These are phyloP conservation scores for Candida suzukii DNA, from an alignment of 805 yeast species.

Conservation along the genomic window DNA sequence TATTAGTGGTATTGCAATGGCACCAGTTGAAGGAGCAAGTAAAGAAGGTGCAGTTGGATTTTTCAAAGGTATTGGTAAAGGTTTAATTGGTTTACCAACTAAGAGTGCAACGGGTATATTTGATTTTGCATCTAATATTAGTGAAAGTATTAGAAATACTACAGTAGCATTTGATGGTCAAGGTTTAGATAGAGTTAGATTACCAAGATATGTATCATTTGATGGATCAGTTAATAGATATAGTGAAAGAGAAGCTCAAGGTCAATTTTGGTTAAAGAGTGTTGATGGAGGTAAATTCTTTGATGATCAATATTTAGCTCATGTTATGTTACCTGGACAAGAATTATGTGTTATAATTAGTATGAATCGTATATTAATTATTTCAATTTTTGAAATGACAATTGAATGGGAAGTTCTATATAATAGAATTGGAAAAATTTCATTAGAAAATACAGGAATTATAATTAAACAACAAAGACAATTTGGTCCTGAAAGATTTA, in stretches of 20 bases:
- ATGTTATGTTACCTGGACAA: slow-evolving; percentile 73
- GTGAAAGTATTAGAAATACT: slow-evolving; percentile 90
- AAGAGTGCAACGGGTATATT: slow-evolving; percentile 93
- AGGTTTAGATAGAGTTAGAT: slow-evolving; percentile 68
- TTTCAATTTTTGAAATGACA: slow-evolving; percentile 52
- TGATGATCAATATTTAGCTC: slow-evolving; percentile 76
- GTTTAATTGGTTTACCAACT: slow-evolving; percentile 92
- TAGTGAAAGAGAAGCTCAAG: slow-evolving; percentile 80
- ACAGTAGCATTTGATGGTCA: slow-evolving; percentile 84
- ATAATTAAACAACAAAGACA: slow-evolving; percentile 45
- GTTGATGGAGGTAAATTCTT: slow-evolving; percentile 74
- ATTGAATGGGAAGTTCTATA: slow-evolving; percentile 69
- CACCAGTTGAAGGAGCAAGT: slow-evolving; percentile 87
- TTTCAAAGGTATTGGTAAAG: slow-evolving; percentile 89
- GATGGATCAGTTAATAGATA: slow-evolving; percentile 73
- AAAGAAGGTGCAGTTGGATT: slow-evolving; percentile 88
- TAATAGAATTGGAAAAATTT: slow-evolving; percentile 59
- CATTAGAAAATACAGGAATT: slow-evolving; percentile 76
- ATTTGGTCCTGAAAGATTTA: slow-evolving; percentile 42
- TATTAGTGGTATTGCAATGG: slow-evolving; percentile 79
- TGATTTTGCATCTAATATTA: slow-evolving; percentile 85
- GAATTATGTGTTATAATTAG: slow-evolving; percentile 75
- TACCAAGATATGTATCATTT: slow-evolving; percentile 69
- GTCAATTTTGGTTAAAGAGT: slow-evolving; percentile 85
- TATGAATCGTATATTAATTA: slow-evolving; percentile 58